Percentiles rank a stretch among this genome's conserved stretches.
Evolutionary conservation across 305 asterid genomes (phyloP).

Genomic region (Coffea humblotiana): DNA sequence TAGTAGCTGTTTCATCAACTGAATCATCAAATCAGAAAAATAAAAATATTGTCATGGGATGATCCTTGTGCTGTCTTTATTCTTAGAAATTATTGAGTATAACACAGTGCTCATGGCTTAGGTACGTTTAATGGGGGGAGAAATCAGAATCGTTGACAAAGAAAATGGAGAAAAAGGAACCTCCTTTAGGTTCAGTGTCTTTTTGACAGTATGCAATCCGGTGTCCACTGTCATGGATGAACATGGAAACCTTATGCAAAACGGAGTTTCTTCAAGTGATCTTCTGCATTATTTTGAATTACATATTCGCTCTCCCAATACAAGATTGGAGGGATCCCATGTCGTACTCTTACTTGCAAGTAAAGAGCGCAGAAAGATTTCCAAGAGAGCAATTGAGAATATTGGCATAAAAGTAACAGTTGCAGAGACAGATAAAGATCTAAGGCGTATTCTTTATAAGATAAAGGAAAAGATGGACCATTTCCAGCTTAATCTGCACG

Average conservation of each 20-base stretch:
- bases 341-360: constrained; percentile 33
- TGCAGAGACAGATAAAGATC: constrained; percentile 12
- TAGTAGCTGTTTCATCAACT: neutral
- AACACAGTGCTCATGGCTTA: neutral
- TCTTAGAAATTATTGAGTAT: neutral
- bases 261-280: constrained; percentile 12
- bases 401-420: constrained; percentile 27
- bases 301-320: neutral
- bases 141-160: constrained; percentile 34
- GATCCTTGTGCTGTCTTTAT: neutral
- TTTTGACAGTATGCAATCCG: constrained; percentile 10
- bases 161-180: constrained; percentile 36
- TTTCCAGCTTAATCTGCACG: constrained; percentile 4
- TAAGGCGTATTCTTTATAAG: constrained; percentile 15
- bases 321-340: constrained; percentile 24
- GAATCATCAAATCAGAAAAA: neutral
- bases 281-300: constrained; percentile 13
- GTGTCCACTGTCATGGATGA: constrained; percentile 15
- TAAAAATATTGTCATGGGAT: neutral
- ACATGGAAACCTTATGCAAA: constrained; percentile 11
- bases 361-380: constrained; percentile 30
- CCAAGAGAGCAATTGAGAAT: constrained; percentile 18
- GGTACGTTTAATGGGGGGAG: constrained; percentile 47
- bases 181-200: constrained; percentile 39
- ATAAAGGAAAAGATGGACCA: constrained; percentile 18